Base-by-base conservation (phyloP, 139 green algal genomes). In the Chlorella sp. region DNA sequence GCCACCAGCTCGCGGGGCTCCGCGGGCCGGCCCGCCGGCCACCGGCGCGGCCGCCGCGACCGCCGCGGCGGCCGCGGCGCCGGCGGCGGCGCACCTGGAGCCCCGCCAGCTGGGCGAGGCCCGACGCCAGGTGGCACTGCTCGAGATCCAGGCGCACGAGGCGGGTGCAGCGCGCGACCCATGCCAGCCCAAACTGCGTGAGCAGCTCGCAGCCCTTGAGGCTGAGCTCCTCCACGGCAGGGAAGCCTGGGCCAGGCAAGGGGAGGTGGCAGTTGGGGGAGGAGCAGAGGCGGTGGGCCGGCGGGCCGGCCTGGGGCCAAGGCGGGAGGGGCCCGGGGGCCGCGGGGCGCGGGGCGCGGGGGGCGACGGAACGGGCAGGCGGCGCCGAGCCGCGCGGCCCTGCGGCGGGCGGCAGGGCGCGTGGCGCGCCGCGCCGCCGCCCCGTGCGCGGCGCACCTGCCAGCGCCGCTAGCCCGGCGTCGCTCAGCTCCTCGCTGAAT, bases 11-110 rank as follows among this genome's bases (percentile, higher is more conserved):
- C 31, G 27, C 23, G 23, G 27, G 25, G 29, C 11, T 2, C 25
- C 19, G 40, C 9, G 19, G 2, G 14, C 1, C 15, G 63, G 46
- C 46, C 50, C n/a, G n/a, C 41, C 48, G 31, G 51, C 8, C 48
- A 50, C 25, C 12, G 48, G 48, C 48, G 48, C 48, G 48, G 17
- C 0, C 48, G 21, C 17, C 48, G 70, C 66, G 38, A 85, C 38
- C 31, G 55, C 67, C 29, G 35, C 33, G 17, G 74, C 66, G 42
- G 83, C 78, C 2, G 42, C 50, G 43, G 84, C 76, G 5, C 43
- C 43, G n/a, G 84, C 41, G 4, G 23, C 31, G 41, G 43, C 53
- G 83, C 84, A 89, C 78, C 84, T 88, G 59, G 8, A 89, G 71
- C 14, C 3, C 42, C 48, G 64, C 50, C 61, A 71, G 68, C 55